Evolutionary conservation across 805 yeast genomes (phyloP), one percentile per base, ranked within the genome.

Genomic region (Kuraishia molischiana): DNA sequence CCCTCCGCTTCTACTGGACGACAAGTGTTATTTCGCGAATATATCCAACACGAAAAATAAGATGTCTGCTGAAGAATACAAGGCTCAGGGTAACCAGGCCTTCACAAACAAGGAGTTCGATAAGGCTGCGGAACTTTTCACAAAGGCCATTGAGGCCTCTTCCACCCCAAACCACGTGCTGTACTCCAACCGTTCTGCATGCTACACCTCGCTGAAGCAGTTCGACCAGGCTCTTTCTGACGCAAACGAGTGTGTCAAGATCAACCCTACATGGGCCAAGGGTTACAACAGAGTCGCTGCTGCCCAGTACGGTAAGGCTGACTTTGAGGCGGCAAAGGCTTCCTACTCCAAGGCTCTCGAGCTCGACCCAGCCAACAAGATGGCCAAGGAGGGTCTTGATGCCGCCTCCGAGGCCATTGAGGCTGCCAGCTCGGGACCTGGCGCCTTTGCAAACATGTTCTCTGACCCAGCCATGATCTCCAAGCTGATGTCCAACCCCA

Each of bases 241-340:
- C 59, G 98, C 97, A 14, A 62, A 84, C 41, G 75, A 82, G 53
- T 83, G 95, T 62, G 78, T 83, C 38, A 71, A 74, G 51, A 77
- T 87, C 61, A 85, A 84, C 46, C 79, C 87, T 13, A 47, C 80
- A 2, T 92, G 97, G 97, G 87, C 96, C 18, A 92, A 92, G 62
- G 98, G 97, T 35, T 85, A 83, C 67, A 83, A 79, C 53, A 79
- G 99, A 61, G 82, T 83, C 28, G 99, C 85, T 42, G 89, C 97
- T 46, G 98, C 98, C 24, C 76, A 80, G 36, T 80, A 69, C 51
- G 98, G 98, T n/a, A 65, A 83, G 42, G 86, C 86, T 14, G 73
- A 84, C 42, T 70, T 79, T 36, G 87, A 83, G 22, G 83, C 74
- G 18, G 92, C 97, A 34, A 74, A 73, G 48, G 58, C 59, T 20